Evolutionary conservation across 2,329 filamentous ascomycete species (phyloP), one percentile per base, ranked within the genome.

Genomic region (Epichloe hybrida): DNA sequence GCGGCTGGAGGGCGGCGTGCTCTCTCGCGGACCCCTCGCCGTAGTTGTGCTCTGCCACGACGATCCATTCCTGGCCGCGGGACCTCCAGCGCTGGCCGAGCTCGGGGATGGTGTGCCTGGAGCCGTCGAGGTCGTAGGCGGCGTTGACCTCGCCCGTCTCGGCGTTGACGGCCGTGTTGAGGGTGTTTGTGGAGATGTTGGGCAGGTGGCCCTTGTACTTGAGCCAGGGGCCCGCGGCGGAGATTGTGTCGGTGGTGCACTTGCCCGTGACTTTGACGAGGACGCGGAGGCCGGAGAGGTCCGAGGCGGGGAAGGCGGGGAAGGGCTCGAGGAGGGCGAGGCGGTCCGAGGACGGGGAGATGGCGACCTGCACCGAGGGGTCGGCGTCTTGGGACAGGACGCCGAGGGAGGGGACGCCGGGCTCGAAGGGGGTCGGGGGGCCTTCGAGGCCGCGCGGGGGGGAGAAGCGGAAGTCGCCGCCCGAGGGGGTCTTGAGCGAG

Each of bases 201-300:
- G 93, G 88, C 55, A 98, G 80, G 69, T 98, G 93, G 55, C 93
- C 93, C 76, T 97, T 97, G 81, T 97, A 98, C 72, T 97, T 97
- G 59, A 98, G 80, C 91, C 91, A 97, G 15, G 91, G 91, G 5
- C 91, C 91, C 1, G 91, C 91, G 36, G 91, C 91, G 38, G 90
- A 97, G 69, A 98, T 98, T 60, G 93, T 97, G 70, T 98, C 93
- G 42, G 93, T 98, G 52, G 93, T 98, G 76, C 93, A 98, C 72
- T 98, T 95, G 57, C 93, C 93, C 56, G 90, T 86, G 56, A 97
- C 86, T 72, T 97, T 97, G 75, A 95, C 91, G 15, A 98, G 83
- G 17, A 98, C 89, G 48, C 83, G 83, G 46, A 98, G 80, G 31
- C 80, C 82, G 41, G 76, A 72, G 34, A 97, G 78, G 50, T 98